Evolutionary conservation across 495 filamentous ascomycete species (phyloP).

Genomic region (Glonium stellatum): DNA sequence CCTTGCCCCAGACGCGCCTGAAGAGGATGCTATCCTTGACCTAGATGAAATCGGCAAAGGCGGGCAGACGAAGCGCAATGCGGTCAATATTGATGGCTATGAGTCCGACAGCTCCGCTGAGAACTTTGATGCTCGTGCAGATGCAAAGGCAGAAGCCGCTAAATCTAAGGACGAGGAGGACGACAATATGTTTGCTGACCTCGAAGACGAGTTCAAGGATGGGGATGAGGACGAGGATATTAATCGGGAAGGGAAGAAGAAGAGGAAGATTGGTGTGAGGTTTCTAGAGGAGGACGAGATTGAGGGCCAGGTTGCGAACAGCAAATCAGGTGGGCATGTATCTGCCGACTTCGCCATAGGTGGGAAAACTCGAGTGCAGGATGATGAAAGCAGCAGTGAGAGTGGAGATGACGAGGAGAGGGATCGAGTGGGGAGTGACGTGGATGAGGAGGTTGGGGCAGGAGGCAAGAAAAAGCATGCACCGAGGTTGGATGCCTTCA

Average conservation of each 20-base stretch:
- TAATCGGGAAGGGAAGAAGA: constrained; percentile 2
- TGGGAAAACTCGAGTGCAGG: constrained; percentile 17
- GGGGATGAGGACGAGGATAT: constrained; percentile 45
- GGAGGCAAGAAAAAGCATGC: constrained; percentile 90
- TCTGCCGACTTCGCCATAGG: constrained; percentile 47
- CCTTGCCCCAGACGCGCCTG: constrained; percentile 67
- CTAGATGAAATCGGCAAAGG: constrained; percentile 88
- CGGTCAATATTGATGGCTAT: constrained; percentile 93
- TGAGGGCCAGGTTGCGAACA: constrained; percentile 71
- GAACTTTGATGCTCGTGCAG: constrained; percentile 66
- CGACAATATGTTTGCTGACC: constrained; percentile 88
- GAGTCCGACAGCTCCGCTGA: constrained; percentile 93
- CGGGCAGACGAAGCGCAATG: constrained; percentile 74
- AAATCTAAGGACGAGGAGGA: constrained; percentile 56
- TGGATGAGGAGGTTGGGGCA: constrained; percentile 83
- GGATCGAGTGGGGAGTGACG: constrained; percentile 54
- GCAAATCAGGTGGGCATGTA: constrained; percentile 65
- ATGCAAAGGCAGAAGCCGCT: constrained; percentile 48
- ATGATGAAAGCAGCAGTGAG: constrained; percentile 46
- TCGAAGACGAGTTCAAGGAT: constrained; percentile 49
- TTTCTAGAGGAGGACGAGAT: constrained; percentile 46
- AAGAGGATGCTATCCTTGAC: constrained; percentile 76
- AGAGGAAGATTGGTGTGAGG: constrained; percentile 23
- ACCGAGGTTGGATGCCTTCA: constrained; percentile 94
- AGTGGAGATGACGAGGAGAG: constrained; percentile 68